Percentiles rank a stretch among this genome's conserved stretches.
phyloP scores from a whole-genome alignment of 2,329 filamentous ascomycete genomes.

The Penicillium crustosum region DNA sequence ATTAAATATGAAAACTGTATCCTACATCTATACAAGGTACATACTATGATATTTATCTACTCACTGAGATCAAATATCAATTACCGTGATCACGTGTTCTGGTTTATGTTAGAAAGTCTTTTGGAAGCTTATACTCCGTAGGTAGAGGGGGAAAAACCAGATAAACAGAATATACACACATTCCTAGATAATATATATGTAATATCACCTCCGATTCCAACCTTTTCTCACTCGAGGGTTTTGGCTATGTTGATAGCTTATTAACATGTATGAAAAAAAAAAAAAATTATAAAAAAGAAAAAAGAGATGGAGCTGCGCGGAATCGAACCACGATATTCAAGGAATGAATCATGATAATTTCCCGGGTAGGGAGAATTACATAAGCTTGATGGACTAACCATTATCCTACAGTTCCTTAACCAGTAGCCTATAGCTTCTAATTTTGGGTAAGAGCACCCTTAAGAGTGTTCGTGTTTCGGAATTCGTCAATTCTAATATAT shows the following conservation, averaged over 20 bases:
- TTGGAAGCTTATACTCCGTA: background rate
- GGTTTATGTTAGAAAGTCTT: background rate
- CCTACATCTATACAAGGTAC: too few relatives aligned
- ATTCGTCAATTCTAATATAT: too few relatives aligned
- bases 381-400: conserved; percentile 12
- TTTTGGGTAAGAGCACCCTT: background rate
- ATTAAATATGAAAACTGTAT: background rate
- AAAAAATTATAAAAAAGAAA: background rate
- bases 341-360: conserved; percentile 10
- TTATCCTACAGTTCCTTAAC: conserved; percentile 10
- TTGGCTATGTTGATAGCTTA: too few relatives aligned
- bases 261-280: background rate
- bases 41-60: background rate
- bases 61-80: background rate
- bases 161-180: background rate
- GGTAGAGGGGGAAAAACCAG: background rate
- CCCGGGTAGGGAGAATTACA: conserved; percentile 1
- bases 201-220: too few relatives aligned
- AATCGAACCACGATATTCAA: conserved; percentile 12
- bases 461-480: background rate
- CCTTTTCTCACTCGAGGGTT: background rate
- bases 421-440: conserved; percentile 2
- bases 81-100: background rate
- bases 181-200: too few relatives aligned
- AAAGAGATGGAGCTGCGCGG: conserved; percentile 6